Conservation (phyloP, 106 monocot genomes). For the Hemerocallis citrina region DNA sequence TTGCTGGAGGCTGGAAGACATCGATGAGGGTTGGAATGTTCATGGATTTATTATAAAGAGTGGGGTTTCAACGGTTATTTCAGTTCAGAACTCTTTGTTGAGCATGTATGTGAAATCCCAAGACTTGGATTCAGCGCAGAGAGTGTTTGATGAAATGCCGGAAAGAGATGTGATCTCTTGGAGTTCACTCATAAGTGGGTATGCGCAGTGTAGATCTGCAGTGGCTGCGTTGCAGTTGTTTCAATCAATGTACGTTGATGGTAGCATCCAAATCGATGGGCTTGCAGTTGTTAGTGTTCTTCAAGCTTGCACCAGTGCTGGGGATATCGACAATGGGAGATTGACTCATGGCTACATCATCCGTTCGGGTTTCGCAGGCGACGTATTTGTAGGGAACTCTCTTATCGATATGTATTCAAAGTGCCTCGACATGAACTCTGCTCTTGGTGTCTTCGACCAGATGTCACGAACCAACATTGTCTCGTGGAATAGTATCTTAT, state of each 20-base stretch:
- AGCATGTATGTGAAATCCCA: slow-evolving; percentile 36
- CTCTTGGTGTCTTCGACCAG: slow-evolving; percentile 19
- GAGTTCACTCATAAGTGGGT: slow-evolving; percentile 50
- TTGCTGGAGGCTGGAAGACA: slow-evolving; percentile 50
- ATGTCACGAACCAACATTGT: slow-evolving; percentile 47
- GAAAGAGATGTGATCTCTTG: slow-evolving; percentile 65
- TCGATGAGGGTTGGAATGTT: slow-evolving; percentile 19
- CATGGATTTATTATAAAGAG: slow-evolving; percentile 42
- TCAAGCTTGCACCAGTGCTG: slow-evolving; percentile 41
- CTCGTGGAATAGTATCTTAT: slow-evolving; percentile 78
- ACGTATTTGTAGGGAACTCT: slow-evolving; percentile 69
- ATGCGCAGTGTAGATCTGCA: slow-evolving; percentile 20
- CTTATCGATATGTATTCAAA: slow-evolving; percentile 76
- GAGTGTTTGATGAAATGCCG: slow-evolving; percentile 65
- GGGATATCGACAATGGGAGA: slow-evolving; percentile 24
- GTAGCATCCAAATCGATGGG: slow-evolving; percentile 31
- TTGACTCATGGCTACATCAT: slow-evolving; percentile 41
- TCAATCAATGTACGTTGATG: slow-evolving; percentile 19
- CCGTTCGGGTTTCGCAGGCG: slow-evolving; percentile 40
- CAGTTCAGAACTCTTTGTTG: slow-evolving; percentile 54
- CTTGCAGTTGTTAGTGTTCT: slow-evolving; percentile 48
- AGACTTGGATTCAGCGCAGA: slow-evolving; percentile 30
- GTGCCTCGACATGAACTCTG: slow-evolving; percentile 45
- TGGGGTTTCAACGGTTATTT: slow-evolving; percentile 24
- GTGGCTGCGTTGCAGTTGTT: slow-evolving; percentile 32